Base-by-base conservation (phyloP, 345 rosid species). In the Citrus mangshanensis region DNA sequence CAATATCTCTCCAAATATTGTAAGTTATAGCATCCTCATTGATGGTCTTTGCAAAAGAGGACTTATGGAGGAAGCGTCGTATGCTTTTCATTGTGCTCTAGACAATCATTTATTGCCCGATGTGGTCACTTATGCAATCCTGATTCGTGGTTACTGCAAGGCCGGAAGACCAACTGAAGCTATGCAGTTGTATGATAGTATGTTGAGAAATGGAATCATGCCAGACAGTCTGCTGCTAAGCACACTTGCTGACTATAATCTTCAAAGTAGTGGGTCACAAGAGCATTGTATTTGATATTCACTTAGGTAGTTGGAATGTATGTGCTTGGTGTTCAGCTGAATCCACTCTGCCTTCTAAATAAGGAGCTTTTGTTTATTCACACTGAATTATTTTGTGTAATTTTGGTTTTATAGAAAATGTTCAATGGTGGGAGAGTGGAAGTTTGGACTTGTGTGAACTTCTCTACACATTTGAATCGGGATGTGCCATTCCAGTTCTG, bases 391-490 rank as follows among this genome's bases (percentile, higher is more conserved):
- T 32, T 4, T 5, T 74, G 21, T 21, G 6, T 27, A 9, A 2
- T 59, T 10, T 54, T 68, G 3, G 12, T 79, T 72, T 59, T 79
- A 70, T 75, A 95, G 98, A 92, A 91, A 92, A 85, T 95, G 96
- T 63, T 93, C n/a, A 86, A 91, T 79, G 95, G 97, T 69, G 94
- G 91, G 18, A 86, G 32, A 30, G 32, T 30, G 32, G 32, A 10
- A 27, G 91, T 95, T 21, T 95, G 97, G 98, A 77, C 93, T 0
- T 91, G 95, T 70, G 82, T 90, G 5, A 87, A 71, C 76, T 95
- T 95, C 78, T 86, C 93, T 1, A 7, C 19, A 0, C 67, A 67
- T 12, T 25, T 82, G 27, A 62, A 62, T 0, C 58, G 1, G 13
- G 40, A 75, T 59, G 35, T 87, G 51, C 86, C 86, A 2, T 6